These are phyloP conservation scores for Tulasnella sp. DNA, from an alignment of 768 basidiomycete genomes.

Conservation along the genomic window DNA sequence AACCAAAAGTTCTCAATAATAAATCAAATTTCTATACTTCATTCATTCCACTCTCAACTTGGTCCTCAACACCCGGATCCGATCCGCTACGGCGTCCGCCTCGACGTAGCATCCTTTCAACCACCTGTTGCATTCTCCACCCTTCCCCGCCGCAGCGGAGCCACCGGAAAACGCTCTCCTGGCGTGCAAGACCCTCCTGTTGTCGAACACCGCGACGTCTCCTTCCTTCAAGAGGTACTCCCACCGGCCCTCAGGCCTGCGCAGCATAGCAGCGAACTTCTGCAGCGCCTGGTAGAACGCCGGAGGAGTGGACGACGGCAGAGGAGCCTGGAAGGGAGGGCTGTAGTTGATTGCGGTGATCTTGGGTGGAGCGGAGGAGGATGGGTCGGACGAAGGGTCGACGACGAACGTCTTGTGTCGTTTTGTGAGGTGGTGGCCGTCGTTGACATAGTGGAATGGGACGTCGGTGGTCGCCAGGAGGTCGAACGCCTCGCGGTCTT, in stretches of 20 bases:
- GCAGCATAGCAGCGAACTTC: constrained; percentile 62
- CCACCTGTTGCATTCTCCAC: constrained; percentile 57
- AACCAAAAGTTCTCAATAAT: neutral
- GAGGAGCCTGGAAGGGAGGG: constrained; percentile 91
- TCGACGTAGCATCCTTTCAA: constrained; percentile 73
- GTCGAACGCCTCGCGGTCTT: constrained; percentile 58
- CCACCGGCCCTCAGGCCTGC: constrained; percentile 56
- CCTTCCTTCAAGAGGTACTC: constrained; percentile 75
- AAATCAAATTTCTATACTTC: neutral
- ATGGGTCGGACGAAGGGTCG: neutral
- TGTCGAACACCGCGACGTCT: constrained; percentile 90
- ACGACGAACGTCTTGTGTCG: constrained; percentile 79
- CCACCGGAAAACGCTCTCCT: constrained; percentile 69
- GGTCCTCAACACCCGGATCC: constrained; percentile 34
- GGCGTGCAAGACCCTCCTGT: constrained; percentile 85
- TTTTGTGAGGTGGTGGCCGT: constrained; percentile 77
- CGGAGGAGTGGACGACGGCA: constrained; percentile 55
- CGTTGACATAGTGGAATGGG: constrained; percentile 91
- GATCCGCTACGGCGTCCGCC: constrained; percentile 60
- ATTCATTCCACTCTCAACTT: constrained; percentile 11
- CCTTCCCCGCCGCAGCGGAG: constrained; percentile 45
- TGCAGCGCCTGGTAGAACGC: constrained; percentile 66
- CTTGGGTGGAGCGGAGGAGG: constrained; percentile 33
- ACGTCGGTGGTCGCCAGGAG: constrained; percentile 66
- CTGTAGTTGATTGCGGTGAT: constrained; percentile 85